A percentile compares a stretch with the other conserved stretches of the same genome.
phyloP scores from a whole-genome alignment of 805 yeast genomes.

The Naumovozyma dairenensis region DNA sequence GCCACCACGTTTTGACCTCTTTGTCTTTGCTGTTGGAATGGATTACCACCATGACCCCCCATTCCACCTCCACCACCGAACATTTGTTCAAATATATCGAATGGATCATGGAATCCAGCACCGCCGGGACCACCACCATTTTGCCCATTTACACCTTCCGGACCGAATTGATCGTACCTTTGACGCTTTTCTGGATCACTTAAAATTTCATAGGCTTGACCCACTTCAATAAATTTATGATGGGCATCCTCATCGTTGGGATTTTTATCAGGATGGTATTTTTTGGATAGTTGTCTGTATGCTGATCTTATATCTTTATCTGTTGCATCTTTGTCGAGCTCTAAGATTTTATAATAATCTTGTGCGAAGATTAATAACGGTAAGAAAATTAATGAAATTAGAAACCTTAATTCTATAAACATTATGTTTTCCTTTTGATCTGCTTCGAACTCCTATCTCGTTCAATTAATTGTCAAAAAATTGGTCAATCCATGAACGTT shows the following conservation, averaged over 20 bases:
- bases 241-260: conserved; percentile 75
- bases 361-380: conserved; percentile 22
- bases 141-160: conserved; percentile 57
- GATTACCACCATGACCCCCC: conserved; percentile 40
- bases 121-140: conserved; percentile 37
- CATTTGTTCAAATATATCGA: conserved; percentile 30
- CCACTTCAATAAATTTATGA: conserved; percentile 77
- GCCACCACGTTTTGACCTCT: conserved; percentile 57
- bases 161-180: conserved; percentile 69
- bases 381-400: too few species aligned
- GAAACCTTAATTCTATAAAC: too few species aligned
- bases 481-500: too few species aligned
- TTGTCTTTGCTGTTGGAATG: conserved; percentile 31
- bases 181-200: conserved; percentile 59
- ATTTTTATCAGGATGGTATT: conserved; percentile 93
- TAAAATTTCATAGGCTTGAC: conserved; percentile 86
- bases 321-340: conserved; percentile 55
- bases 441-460: too few species aligned
- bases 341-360: conserved; percentile 56
- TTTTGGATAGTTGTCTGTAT: conserved; percentile 69
- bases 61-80: conserved; percentile 26
- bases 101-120: conserved; percentile 30
- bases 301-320: conserved; percentile 82
- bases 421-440: too few species aligned
- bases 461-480: too few species aligned